A percentile compares a stretch with the other conserved stretches of the same genome.
phyloP scores from a whole-genome alignment of 345 rosid genomes.

The Populus tremula region DNA sequence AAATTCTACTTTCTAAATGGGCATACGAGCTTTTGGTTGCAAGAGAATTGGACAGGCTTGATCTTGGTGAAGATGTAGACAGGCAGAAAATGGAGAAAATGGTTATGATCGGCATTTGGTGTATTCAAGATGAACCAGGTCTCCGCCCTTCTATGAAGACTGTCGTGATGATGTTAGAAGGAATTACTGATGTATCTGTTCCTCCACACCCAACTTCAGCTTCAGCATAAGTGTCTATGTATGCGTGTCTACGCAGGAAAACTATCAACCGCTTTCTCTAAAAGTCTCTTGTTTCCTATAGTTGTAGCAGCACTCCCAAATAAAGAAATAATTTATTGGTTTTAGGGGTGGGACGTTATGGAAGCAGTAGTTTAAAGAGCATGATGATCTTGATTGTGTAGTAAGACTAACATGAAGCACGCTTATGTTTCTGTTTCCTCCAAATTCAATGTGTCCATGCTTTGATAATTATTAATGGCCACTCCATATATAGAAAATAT shows the following conservation, averaged over 20 bases:
- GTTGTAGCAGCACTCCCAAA: neutral
- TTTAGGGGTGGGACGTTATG: neutral
- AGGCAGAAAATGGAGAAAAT: constrained; percentile 14
- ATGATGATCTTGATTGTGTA: too few relatives aligned
- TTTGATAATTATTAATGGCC: too few relatives aligned
- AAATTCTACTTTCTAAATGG: neutral
- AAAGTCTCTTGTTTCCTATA: neutral
- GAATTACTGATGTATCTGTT: constrained; percentile 9
- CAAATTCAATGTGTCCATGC: neutral
- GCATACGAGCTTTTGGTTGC: neutral
- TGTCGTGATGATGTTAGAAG: constrained; percentile 26
- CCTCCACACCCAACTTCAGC: constrained; percentile 11
- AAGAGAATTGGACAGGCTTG: constrained; percentile 5
- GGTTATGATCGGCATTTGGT: constrained; percentile 24
- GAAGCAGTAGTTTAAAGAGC: neutral
- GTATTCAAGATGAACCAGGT: constrained; percentile 25
- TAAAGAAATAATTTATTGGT: too few relatives aligned
- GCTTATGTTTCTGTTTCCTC: neutral
- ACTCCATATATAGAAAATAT: too few relatives aligned
- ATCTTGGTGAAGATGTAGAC: constrained; percentile 2
- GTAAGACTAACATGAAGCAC: too few relatives aligned
- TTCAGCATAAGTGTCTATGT: neutral
- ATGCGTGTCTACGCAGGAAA: neutral
- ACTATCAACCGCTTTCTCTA: neutral
- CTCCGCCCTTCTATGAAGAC: constrained; percentile 23